These are phyloP conservation scores for Spathaspora passalidarum DNA, from an alignment of 805 yeast genomes.

Conservation along the genomic window DNA sequence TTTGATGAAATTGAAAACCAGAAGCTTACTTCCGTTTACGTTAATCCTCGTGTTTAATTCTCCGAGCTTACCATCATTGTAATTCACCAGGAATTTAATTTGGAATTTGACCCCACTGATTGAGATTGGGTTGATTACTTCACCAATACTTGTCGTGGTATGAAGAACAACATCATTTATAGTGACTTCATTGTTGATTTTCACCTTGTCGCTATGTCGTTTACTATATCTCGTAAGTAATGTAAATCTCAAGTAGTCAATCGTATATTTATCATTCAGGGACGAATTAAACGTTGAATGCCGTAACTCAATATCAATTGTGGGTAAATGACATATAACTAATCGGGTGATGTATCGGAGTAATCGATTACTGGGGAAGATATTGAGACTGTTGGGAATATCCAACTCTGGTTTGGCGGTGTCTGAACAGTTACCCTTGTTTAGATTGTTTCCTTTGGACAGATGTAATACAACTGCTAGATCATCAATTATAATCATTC, in stretches of 20 bases:
- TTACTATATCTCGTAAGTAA: slow-evolving; percentile 18
- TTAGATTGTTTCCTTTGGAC: neutral
- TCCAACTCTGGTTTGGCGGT: neutral
- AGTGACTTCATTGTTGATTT: slow-evolving; percentile 14
- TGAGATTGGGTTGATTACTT: slow-evolving; percentile 5
- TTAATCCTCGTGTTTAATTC: slow-evolving; percentile 5
- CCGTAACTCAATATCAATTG: slow-evolving; percentile 21
- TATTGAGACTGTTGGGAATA: slow-evolving; percentile 2
- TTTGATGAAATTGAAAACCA: slow-evolving; percentile 7
- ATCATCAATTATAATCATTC: slow-evolving; percentile 29
- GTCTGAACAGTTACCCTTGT: neutral
- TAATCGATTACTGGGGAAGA: slow-evolving; percentile 16
- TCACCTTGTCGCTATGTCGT: slow-evolving; percentile 14
- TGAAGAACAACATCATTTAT: slow-evolving; percentile 9
- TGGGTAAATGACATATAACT: slow-evolving; percentile 18
- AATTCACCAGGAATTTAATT: slow-evolving; percentile 6
- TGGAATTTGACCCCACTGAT: slow-evolving; percentile 2
- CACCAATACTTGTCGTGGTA: neutral
- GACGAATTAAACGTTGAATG: slow-evolving; percentile 8
- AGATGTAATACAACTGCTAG: slow-evolving; percentile 7
- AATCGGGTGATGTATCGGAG: slow-evolving; percentile 11
- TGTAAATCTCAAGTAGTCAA: slow-evolving; percentile 21
- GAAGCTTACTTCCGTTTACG: slow-evolving; percentile 9
- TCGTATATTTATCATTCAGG: slow-evolving; percentile 4
- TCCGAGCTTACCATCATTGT: neutral